Evolutionary conservation across 2,329 filamentous ascomycete species (phyloP), one percentile per base, ranked within the genome.

Genomic region (Alternaria metachromatica): DNA sequence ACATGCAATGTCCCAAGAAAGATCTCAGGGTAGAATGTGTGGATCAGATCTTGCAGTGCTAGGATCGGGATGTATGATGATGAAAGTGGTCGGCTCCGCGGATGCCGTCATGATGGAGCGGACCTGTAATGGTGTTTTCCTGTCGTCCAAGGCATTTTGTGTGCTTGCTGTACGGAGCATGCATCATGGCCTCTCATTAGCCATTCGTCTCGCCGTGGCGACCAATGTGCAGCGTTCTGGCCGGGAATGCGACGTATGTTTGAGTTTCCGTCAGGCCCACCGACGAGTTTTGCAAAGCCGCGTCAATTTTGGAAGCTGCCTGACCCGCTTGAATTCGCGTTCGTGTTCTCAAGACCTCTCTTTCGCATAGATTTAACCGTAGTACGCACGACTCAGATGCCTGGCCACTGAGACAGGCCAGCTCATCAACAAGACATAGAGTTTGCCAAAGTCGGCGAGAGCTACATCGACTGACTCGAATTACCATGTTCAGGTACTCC

Each of bases 1-100:
- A 63, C 58, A 69, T 64, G 64, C 64, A 61, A 60, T 53, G 59
- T 64, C 62, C 49, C 57, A 53, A 51, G 55, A 63, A 44, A 65
- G 44, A 66, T 66, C 56, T 55, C 60, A 58, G 60, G 56, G 57
- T 37, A 20, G 41, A 53, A 55, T 53, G 58, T 43, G 54, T 43
- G 55, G 21, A 49, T 46, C 45, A 54, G 48, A 50, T 53, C 25
- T 58, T 25, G 50, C 46, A 55, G 51, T 56, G 43, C 48, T 37
- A 46, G 59, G 51, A 58, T 48, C 49, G 55, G 44, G 26, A 41
- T 55, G 64, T 41, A 55, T 44, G 48, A 48, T 43, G 58, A 60
- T 58, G 48, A 33, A 43, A 46, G 44, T 54, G 41, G 43, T 23
- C 25, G n/a, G 37, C 30, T 18, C 43, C 23, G 33, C 37, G 28